Base-by-base conservation (phyloP, 148 eudicot species). In the Salicornia ramosissima region DNA sequence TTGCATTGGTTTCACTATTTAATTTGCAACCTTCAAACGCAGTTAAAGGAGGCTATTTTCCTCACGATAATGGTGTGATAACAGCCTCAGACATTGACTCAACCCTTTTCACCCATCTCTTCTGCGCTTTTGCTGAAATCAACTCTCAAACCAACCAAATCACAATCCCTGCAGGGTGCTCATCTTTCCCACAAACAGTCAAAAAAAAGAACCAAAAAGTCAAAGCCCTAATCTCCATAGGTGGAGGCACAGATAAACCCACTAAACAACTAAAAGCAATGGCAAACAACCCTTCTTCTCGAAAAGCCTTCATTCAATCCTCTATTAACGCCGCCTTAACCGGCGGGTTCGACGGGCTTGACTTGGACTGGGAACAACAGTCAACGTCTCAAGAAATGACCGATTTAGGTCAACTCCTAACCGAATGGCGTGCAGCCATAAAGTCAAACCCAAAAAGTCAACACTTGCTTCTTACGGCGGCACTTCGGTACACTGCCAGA, bases 31-130 rank as follows among this genome's bases (percentile, higher is more conserved):
- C 0, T 4, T 39, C 49, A 13, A 63, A 13, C 63, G 75, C 52
- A 0, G 87, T 88, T 16, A 70, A 80, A 19, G 83, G 76, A 2
- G 90, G 80, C 46, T 89, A 89, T 52, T 85, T 90, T 91, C 80
- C 79, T 13, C 85, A 79, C 0, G 90, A 76, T 14, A 82, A 86
- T n/a, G 91, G 84, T 19, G 57, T 85, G 10, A 47, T 16, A 0
- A 25, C 67, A 3, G 73, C 75, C 15, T 54, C 81, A 0, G 71
- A 66, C 74, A 87, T 89, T 4, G 75, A 89, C 60, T 78, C 96
- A 25, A 82, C 90, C 25, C 84, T 85, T 29, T 89, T 89, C 84
- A 87, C 96, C 26, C 92, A 87, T 64, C 84, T 89, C 62, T 82
- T 89, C 29, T 87, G 83, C 58, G 90, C 92, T 29, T 89, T 89